Evolutionary conservation across 805 yeast genomes (phyloP).

Genomic region (Wickerhamiella hasegawae): DNA sequence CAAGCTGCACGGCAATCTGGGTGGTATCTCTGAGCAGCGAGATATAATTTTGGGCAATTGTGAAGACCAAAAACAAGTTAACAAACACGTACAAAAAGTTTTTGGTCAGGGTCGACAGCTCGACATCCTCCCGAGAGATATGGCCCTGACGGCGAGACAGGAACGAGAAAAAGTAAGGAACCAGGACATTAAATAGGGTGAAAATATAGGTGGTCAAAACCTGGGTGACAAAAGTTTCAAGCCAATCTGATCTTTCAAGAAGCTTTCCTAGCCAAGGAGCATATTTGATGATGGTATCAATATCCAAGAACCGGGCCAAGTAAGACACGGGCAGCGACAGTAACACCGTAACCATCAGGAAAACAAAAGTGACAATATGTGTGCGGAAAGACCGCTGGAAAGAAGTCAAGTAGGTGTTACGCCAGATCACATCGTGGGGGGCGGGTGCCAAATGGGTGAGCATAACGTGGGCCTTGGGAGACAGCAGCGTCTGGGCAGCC

Average conservation of each 20-base stretch:
- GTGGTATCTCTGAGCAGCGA: constrained; percentile 78
- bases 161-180: constrained; percentile 79
- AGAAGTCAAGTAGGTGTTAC: constrained; percentile 66
- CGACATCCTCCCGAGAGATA: constrained; percentile 85
- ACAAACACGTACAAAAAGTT: constrained; percentile 91
- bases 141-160: constrained; percentile 74
- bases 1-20: constrained; percentile 71
- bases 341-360: constrained; percentile 52
- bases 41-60: constrained; percentile 75
- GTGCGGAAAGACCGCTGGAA: constrained; percentile 50
- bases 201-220: constrained; percentile 82
- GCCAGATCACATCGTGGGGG: constrained; percentile 92
- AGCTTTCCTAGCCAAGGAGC: constrained; percentile 72
- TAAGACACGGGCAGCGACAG: constrained; percentile 74
- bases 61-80: constrained; percentile 82
- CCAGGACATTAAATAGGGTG: constrained; percentile 62
- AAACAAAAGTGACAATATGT: constrained; percentile 46
- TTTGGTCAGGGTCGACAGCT: constrained; percentile 73
- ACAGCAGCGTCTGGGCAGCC: constrained; percentile 90
- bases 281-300: constrained; percentile 58
- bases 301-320: constrained; percentile 65
- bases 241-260: constrained; percentile 50
- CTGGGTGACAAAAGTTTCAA: constrained; percentile 68
- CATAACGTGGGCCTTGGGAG: constrained; percentile 71
- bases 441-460: constrained; percentile 85